These are phyloP conservation scores for Cinchona pubescens DNA, from an alignment of 257 asterid species.

Conservation along the genomic window DNA sequence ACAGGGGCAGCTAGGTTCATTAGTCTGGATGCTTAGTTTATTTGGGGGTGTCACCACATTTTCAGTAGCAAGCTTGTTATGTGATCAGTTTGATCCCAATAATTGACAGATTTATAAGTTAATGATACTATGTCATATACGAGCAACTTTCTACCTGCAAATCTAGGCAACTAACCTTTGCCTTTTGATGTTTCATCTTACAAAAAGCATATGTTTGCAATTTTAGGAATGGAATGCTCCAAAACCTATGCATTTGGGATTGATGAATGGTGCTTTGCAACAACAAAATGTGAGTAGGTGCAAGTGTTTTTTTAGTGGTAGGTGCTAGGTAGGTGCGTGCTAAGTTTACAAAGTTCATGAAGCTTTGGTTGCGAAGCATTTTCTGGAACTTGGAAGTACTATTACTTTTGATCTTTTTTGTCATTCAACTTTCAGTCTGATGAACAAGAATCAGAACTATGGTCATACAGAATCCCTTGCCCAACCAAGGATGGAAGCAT, in stretches of 20 bases:
- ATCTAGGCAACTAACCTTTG: neutral
- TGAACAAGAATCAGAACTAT: slow-evolving; percentile 31
- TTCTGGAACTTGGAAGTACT: neutral
- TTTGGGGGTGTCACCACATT: too few relatives aligned
- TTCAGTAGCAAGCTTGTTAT: too few relatives aligned
- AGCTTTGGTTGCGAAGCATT: neutral
- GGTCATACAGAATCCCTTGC: slow-evolving; percentile 52
- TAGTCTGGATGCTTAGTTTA: too few relatives aligned
- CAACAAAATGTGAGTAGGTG: slow-evolving; percentile 34
- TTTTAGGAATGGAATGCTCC: slow-evolving; percentile 52
- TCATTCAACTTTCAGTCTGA: slow-evolving; percentile 23
- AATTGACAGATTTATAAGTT: too few relatives aligned
- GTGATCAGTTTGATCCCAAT: too few relatives aligned
- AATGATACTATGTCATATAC: too few relatives aligned
- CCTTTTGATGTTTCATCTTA: neutral
- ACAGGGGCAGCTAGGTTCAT: too few relatives aligned
- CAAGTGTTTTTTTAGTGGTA: too few relatives aligned
- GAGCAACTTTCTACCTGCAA: slow-evolving; percentile 1
- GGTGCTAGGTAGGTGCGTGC: too few relatives aligned
- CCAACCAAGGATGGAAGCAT: slow-evolving; percentile 44
- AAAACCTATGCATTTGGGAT: slow-evolving; percentile 32
- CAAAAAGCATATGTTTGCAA: neutral
- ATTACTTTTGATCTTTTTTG: neutral
- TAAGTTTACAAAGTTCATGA: neutral
- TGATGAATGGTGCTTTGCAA: slow-evolving; percentile 32